Evolutionary conservation across 148 eudicot species (phyloP).

Genomic region (Camellia lanceoleosa): DNA sequence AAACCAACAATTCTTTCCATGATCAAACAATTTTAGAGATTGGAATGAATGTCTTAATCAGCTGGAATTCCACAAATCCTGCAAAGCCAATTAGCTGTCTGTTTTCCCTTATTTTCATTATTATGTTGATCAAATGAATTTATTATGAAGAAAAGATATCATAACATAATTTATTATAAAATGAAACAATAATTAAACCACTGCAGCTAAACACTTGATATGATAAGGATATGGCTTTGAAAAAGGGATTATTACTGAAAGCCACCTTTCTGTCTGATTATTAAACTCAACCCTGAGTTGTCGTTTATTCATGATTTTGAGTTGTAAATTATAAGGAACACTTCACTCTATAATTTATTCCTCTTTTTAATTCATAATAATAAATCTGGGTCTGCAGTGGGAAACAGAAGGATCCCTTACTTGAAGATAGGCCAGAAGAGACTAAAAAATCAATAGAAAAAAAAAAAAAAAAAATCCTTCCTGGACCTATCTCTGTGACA

Average conservation of each 20-base stretch:
- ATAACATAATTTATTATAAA: neutral
- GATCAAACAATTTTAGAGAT: neutral
- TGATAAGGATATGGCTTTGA: neutral
- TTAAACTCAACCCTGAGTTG: neutral
- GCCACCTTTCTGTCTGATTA: too few relatives aligned
- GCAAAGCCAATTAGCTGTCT: slow-evolving; percentile 5
- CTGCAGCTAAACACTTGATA: neutral
- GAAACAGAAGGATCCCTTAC: neutral
- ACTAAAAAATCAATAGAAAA: neutral
- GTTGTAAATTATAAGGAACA: neutral
- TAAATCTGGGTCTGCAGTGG: neutral
- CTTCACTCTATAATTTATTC: neutral
- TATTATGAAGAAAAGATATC: too few relatives aligned
- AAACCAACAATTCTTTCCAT: neutral
- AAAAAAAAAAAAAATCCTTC: neutral
- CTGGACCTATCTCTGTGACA: neutral
- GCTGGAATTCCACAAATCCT: neutral
- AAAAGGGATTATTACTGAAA: too few relatives aligned
- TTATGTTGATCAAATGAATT: too few relatives aligned
- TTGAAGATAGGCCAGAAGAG: neutral
- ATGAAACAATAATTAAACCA: neutral
- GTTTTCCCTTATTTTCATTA: neutral
- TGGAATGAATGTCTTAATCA: neutral
- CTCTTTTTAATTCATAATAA: too few relatives aligned
- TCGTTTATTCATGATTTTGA: neutral